These are phyloP conservation scores for Trichoderma orchidacearum DNA, from an alignment of 495 filamentous ascomycete genomes.

Conservation along the genomic window DNA sequence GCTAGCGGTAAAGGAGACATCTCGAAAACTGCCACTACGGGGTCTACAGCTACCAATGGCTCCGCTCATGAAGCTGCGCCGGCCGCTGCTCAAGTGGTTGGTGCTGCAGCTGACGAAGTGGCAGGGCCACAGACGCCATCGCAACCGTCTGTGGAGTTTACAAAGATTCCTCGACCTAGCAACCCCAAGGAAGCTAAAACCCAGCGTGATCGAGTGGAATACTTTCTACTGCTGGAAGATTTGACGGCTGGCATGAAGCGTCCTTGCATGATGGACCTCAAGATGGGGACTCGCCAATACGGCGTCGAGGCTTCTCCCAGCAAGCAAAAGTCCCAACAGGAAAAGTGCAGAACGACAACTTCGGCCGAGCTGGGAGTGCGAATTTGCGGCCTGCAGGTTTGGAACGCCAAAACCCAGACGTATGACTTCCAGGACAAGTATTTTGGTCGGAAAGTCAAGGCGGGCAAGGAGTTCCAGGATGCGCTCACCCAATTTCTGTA, in stretches of 20 bases:
- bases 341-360: constrained; percentile 85
- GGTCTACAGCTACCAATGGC: background rate
- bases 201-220: constrained; percentile 56
- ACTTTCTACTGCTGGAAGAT: constrained; percentile 92
- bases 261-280: constrained; percentile 92
- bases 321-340: constrained; percentile 83
- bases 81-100: background rate
- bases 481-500: constrained; percentile 83
- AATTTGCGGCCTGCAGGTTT: constrained; percentile 90
- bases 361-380: constrained; percentile 84
- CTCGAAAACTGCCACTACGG: background rate
- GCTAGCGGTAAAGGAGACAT: background rate
- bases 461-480: constrained; percentile 79
- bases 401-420: constrained; percentile 70
- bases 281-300: constrained; percentile 99
- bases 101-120: background rate
- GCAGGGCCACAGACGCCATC: background rate
- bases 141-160: constrained; percentile 7
- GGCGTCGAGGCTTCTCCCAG: constrained; percentile 86
- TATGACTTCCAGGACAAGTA: constrained; percentile 96
- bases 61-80: constrained; percentile 2
- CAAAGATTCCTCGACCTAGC: constrained; percentile 28
- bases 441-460: constrained; percentile 79
- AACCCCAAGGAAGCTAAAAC: constrained; percentile 76
- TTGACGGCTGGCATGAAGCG: constrained; percentile 92